Evolutionary conservation across 2,329 filamentous ascomycete species (phyloP).

Genomic region (Mycosphaerelloides madeirae): DNA sequence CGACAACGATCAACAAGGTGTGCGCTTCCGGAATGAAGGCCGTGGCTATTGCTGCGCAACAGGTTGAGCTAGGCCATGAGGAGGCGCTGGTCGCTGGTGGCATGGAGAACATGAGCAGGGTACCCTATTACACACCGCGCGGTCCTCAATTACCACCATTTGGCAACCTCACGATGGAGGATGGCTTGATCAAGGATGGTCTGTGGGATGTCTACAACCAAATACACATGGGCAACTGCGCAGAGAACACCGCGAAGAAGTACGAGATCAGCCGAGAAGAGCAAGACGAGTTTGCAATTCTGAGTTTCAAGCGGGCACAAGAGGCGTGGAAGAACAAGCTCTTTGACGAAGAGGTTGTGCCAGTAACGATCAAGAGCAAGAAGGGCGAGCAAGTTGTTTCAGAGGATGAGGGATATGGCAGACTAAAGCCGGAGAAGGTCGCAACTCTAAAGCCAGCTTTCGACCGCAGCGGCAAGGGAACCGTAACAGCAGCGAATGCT

Average conservation of each 20-base stretch:
- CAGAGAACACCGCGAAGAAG: conserved; percentile 90
- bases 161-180: conserved; percentile 80
- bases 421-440: conserved; percentile 82
- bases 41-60: conserved; percentile 82
- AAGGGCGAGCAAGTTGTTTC: conserved; percentile 78
- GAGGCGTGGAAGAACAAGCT: conserved; percentile 77
- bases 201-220: conserved; percentile 95
- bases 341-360: conserved; percentile 85
- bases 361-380: conserved; percentile 76
- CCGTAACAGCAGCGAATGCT: conserved; percentile 90
- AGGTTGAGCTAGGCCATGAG: conserved; percentile 85
- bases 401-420: conserved; percentile 84
- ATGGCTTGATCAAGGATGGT: conserved; percentile 90
- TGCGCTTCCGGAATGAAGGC: conserved; percentile 94
- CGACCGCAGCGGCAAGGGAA: conserved; percentile 75
- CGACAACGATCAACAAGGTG: conserved; percentile 95
- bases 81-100: conserved; percentile 89
- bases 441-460: conserved; percentile 87
- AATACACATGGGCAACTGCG: conserved; percentile 97
- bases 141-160: conserved; percentile 79
- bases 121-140: conserved; percentile 84
- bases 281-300: conserved; percentile 87
- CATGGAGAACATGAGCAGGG: conserved; percentile 96
- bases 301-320: conserved; percentile 84
- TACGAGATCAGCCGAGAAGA: conserved; percentile 72